phyloP scores from a whole-genome alignment of 2,329 filamentous ascomycete genomes.

The Epichloe hybrida region DNA sequence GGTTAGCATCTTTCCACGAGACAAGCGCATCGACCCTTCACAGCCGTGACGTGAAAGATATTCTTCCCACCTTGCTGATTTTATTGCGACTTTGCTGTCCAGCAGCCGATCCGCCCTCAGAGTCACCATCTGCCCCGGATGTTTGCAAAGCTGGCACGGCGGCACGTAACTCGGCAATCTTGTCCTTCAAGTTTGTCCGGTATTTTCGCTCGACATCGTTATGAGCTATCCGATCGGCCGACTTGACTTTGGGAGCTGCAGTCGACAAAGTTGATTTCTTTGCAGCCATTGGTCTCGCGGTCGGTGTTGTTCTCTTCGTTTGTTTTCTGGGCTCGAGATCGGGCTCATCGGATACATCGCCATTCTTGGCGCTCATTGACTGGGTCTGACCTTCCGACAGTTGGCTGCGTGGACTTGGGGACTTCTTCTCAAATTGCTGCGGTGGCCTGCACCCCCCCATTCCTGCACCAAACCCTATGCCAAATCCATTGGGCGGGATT shows the following conservation, averaged over 20 bases:
- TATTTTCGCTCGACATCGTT: conserved; percentile 51
- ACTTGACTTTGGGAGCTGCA: conserved; percentile 20
- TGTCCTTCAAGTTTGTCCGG: conserved; percentile 47
- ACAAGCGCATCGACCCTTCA: not conserved
- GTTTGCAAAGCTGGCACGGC: conserved; percentile 41
- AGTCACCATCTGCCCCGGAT: conserved; percentile 33
- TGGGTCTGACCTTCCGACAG: not conserved
- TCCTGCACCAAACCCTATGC: conserved; percentile 23
- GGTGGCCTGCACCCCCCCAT: conserved; percentile 20
- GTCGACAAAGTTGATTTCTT: conserved; percentile 10
- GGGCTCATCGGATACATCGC: not conserved
- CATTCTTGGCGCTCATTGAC: not conserved
- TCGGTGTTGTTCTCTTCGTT: not conserved
- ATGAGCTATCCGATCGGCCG: conserved; percentile 43
- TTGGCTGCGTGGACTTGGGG: not conserved
- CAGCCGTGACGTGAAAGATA: not conserved
- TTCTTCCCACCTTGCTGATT: conserved; percentile 42
- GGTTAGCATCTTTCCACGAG: not conserved
- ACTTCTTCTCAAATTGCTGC: conserved; percentile 9
- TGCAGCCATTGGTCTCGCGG: not conserved
- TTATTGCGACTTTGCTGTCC: conserved; percentile 32
- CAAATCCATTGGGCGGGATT: conserved; percentile 21
- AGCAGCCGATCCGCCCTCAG: conserved; percentile 28
- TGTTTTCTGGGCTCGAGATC: conserved; percentile 3
- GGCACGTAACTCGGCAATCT: conserved; percentile 43